A percentile compares a stretch with the other conserved stretches of the same genome.
phyloP scores from a whole-genome alignment of 768 basidiomycete species.

The Mycena metata region DNA sequence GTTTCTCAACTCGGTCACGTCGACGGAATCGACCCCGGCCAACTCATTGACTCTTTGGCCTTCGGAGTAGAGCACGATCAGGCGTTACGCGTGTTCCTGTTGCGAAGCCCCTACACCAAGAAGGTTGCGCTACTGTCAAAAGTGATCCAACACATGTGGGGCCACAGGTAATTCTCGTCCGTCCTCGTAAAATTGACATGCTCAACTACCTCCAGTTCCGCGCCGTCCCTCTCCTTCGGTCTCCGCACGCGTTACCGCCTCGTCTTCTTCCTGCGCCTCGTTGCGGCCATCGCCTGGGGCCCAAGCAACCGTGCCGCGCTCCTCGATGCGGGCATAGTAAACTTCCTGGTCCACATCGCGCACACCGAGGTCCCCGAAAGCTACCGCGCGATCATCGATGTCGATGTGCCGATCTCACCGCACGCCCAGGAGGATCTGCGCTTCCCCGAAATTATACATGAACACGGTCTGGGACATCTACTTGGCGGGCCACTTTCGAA shows the following conservation, averaged over 20 bases:
- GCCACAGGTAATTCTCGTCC: slow-evolving; percentile 10
- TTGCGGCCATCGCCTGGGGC: slow-evolving; percentile 27
- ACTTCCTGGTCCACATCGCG: slow-evolving; percentile 25
- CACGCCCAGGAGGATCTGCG: not conserved
- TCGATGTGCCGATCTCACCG: not conserved
- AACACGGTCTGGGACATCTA: slow-evolving; percentile 25
- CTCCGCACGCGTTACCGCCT: slow-evolving; percentile 25
- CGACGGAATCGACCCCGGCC: not conserved
- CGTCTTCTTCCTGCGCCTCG: slow-evolving; percentile 26
- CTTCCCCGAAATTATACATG: slow-evolving; percentile 20
- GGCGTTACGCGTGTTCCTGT: slow-evolving; percentile 30
- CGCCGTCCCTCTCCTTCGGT: not conserved
- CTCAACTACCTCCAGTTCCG: not conserved
- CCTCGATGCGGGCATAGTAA: slow-evolving; percentile 31
- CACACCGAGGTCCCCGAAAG: slow-evolving; percentile 34
- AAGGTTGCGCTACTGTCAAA: slow-evolving; percentile 25
- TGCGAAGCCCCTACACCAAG: slow-evolving; percentile 6
- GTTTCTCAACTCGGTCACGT: slow-evolving; percentile 6
- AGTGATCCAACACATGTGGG: slow-evolving; percentile 22
- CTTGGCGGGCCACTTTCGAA: slow-evolving; percentile 29
- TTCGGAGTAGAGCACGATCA: slow-evolving; percentile 30
- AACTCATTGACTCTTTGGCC: slow-evolving; percentile 13
- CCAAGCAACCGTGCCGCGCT: slow-evolving; percentile 33
- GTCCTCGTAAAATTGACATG: too few species aligned
- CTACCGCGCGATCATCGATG: slow-evolving; percentile 24